Conservation (phyloP, 257 asterid genomes). For the Echium plantagineum region DNA sequence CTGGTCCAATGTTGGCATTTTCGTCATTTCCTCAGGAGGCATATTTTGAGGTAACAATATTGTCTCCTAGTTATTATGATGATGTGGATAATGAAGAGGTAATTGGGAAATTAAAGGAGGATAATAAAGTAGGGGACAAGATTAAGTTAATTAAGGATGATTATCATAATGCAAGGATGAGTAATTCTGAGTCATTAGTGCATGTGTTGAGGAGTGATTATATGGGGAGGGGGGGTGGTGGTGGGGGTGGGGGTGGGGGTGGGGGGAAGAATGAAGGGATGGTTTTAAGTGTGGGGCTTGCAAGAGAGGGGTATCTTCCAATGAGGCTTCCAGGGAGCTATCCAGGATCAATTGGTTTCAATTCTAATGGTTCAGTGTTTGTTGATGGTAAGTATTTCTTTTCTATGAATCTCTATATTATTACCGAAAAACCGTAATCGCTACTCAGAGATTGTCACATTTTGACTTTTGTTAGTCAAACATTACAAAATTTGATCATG, state of each 20-base stretch:
- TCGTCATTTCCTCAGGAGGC: conserved; percentile 87
- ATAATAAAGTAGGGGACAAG: conserved; percentile 38
- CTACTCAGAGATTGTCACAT: too few relatives aligned
- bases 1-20: conserved; percentile 68
- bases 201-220: conserved; percentile 21
- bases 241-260: too few relatives aligned
- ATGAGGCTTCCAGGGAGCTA: conserved; percentile 54
- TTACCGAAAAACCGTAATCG: too few relatives aligned
- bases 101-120: conserved; percentile 14
- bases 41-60: conserved; percentile 63
- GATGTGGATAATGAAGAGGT: conserved; percentile 2
- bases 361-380: conserved; percentile 60
- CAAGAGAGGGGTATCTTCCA: conserved; percentile 41
- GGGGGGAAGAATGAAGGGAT: conserved; percentile 21
- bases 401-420: too few relatives aligned
- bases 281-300: conserved; percentile 42
- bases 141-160: conserved; percentile 54
- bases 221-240: too few relatives aligned
- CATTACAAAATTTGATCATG: too few relatives aligned
- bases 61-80: conserved; percentile 14
- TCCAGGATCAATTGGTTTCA: conserved; percentile 64
- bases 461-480: too few relatives aligned
- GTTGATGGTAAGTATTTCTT: conserved; percentile 12
- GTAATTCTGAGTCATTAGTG: conserved; percentile 12
- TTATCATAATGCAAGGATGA: conserved; percentile 30